Evolutionary conservation across 164 flowering plant species (phyloP).

Genomic region (Kalanchoe fedtschenkoi): DNA sequence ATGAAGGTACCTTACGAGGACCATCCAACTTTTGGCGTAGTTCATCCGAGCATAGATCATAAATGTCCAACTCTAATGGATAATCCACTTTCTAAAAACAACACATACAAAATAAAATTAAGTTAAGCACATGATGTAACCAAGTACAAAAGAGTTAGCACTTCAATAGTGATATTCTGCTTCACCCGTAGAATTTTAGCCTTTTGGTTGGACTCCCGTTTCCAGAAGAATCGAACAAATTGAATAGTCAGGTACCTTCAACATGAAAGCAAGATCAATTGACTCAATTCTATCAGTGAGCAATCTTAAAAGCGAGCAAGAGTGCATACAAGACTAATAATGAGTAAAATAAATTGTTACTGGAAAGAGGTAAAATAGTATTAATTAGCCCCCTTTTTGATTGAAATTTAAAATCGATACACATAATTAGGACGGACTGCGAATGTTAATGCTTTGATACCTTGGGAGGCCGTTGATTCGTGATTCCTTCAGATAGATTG

Average conservation of each 20-base stretch:
- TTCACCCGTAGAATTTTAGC: constrained; percentile 94
- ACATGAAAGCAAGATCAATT: background rate
- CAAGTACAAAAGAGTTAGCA: background rate
- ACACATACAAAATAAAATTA: background rate
- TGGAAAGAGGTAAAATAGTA: background rate
- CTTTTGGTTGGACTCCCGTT: constrained; percentile 92
- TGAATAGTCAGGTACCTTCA: constrained; percentile 88
- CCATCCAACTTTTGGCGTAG: constrained; percentile 62
- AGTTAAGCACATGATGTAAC: background rate
- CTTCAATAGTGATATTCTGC: background rate
- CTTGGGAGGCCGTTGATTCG: constrained; percentile 82
- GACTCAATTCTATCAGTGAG: background rate
- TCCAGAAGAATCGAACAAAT: constrained; percentile 99
- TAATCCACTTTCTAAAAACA: constrained; percentile 85
- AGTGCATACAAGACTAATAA: background rate
- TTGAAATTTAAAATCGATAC: background rate
- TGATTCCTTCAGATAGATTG: constrained; percentile 79
- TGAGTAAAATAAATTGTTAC: background rate
- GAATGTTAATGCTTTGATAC: constrained; percentile 17
- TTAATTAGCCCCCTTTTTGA: background rate
- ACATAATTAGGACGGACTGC: background rate
- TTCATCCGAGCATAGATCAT: constrained; percentile 85
- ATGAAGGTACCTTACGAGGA: constrained; percentile 64
- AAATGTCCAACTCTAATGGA: constrained; percentile 88
- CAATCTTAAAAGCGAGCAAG: background rate